phyloP scores from a whole-genome alignment of 352 stramenopile species.

The Thraustochytrium sp. region DNA sequence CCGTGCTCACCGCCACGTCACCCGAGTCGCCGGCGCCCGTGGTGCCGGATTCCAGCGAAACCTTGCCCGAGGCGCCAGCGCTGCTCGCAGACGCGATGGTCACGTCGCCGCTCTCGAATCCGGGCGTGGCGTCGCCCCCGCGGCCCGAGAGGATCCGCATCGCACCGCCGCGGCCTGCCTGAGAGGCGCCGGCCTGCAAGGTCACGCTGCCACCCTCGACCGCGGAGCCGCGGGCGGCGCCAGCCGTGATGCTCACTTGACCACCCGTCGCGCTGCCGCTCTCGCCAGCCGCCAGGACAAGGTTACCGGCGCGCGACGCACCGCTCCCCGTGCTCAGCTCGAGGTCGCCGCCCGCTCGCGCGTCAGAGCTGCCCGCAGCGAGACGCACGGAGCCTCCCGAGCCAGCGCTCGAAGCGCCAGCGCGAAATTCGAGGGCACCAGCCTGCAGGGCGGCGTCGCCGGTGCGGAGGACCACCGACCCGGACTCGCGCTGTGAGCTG shows the following conservation, averaged over 20 bases:
- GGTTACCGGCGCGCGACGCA: background rate
- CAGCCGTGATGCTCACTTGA: too few relatives aligned
- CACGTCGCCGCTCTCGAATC: too few relatives aligned
- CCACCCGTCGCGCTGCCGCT: too few relatives aligned
- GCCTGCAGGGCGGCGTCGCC: background rate
- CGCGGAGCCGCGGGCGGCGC: too few relatives aligned
- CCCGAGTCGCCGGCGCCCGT: background rate
- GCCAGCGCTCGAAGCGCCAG: background rate
- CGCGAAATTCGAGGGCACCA: background rate
- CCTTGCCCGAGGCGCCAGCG: background rate
- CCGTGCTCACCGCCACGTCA: background rate
- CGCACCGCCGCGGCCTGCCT: background rate
- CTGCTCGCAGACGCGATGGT: background rate
- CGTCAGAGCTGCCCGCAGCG: background rate
- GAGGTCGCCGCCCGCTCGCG: background rate
- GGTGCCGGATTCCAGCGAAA: background rate
- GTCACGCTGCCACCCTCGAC: slow-evolving; percentile 11
- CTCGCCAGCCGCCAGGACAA: too few relatives aligned
- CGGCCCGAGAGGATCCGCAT: too few relatives aligned
- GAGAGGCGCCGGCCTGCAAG: background rate
- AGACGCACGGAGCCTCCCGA: background rate
- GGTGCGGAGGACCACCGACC: background rate
- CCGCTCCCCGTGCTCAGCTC: background rate
- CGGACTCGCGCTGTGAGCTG: background rate
- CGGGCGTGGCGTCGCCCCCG: too few relatives aligned